These are phyloP conservation scores for Elsinoe ampelina DNA, from an alignment of 2,329 filamentous ascomycete species.

Conservation along the genomic window DNA sequence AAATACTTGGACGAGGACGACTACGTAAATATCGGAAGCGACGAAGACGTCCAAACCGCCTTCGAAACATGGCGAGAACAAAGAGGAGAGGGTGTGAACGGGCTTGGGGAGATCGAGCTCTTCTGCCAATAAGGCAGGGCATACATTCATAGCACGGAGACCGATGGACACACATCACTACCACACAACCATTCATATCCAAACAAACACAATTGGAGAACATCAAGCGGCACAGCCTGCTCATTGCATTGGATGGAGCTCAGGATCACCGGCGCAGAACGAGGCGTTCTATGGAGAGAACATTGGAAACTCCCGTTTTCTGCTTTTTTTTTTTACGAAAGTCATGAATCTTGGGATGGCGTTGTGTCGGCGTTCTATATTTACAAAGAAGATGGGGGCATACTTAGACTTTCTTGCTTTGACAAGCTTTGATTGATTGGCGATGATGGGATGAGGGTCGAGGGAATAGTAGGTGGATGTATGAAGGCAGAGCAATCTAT, in stretches of 20 bases:
- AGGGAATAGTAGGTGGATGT: background rate
- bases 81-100: constrained; percentile 48
- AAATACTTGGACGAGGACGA: constrained; percentile 91
- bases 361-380: constrained; percentile 11
- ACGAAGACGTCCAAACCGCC: constrained; percentile 92
- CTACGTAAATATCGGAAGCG: constrained; percentile 84
- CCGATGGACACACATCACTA: background rate
- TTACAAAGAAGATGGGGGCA: constrained; percentile 5
- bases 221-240: background rate
- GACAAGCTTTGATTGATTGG: constrained; percentile 1
- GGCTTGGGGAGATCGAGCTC: constrained; percentile 81
- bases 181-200: background rate
- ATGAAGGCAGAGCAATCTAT: constrained; percentile 11
- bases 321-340: constrained; percentile 1
- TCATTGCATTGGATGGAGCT: background rate
- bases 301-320: background rate
- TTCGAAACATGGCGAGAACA: constrained; percentile 90
- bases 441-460: background rate
- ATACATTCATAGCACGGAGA: background rate
- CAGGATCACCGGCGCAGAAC: background rate
- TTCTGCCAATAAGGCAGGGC: constrained; percentile 55
- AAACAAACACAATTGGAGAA: background rate
- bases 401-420: constrained; percentile 10
- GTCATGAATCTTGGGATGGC: constrained; percentile 5
- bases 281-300: background rate